phyloP scores from a whole-genome alignment of 208 protist species.

The Leptomonas pyrrhocoris region DNA sequence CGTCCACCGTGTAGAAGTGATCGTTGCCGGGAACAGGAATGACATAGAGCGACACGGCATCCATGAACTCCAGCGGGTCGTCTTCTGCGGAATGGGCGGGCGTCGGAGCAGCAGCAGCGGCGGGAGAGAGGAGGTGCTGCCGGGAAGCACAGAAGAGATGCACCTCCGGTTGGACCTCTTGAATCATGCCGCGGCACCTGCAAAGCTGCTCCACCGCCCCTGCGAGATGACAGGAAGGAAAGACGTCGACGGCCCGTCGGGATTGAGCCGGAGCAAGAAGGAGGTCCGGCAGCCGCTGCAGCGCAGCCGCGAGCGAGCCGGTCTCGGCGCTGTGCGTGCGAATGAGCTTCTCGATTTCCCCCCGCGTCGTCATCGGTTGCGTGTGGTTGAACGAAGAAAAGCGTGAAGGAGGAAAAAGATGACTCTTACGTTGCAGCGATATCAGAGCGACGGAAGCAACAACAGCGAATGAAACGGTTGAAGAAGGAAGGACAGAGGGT shows the following conservation, averaged over 20 bases:
- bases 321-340: slow-evolving; percentile 31
- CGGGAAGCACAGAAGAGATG: slow-evolving; percentile 50
- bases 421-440: no score
- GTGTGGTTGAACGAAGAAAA: not conserved
- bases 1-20: slow-evolving; percentile 57
- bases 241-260: slow-evolving; percentile 37
- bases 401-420: slow-evolving; percentile 22
- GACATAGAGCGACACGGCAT: slow-evolving; percentile 72
- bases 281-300: slow-evolving; percentile 33
- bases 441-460: no score
- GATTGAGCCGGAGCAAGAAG: slow-evolving; percentile 14
- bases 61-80: slow-evolving; percentile 42
- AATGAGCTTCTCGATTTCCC: slow-evolving; percentile 38
- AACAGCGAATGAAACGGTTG: no score
- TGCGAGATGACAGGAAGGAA: slow-evolving; percentile 34
- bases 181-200: slow-evolving; percentile 84
- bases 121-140: slow-evolving; percentile 43
- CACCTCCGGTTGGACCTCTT: slow-evolving; percentile 70
- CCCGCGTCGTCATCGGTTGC: slow-evolving; percentile 23
- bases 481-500: no score
- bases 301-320: slow-evolving; percentile 34
- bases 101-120: not conserved
- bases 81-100: not conserved
- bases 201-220: slow-evolving; percentile 37
- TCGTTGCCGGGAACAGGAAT: slow-evolving; percentile 81